phyloP scores from a whole-genome alignment of 1,139 yeast genomes.

The Pichia sp. region DNA sequence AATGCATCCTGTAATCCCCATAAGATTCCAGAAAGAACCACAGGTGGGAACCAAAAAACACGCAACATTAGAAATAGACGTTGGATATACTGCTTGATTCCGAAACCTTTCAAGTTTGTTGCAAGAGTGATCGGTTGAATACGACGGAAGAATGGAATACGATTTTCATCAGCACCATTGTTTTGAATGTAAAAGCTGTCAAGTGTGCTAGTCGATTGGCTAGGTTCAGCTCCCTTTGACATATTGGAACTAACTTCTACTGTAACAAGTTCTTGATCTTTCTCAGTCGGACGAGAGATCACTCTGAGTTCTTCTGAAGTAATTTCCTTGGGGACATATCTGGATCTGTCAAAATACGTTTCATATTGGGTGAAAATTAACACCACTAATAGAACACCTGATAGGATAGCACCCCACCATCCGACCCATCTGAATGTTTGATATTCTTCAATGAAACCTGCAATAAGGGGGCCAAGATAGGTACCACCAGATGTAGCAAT shows the following conservation, averaged over 20 bases:
- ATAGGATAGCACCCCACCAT: constrained; percentile 67
- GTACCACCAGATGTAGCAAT: constrained; percentile 78
- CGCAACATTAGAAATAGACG: constrained; percentile 52
- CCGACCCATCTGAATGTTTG: constrained; percentile 79
- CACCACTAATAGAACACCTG: constrained; percentile 51
- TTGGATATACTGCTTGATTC: constrained; percentile 60
- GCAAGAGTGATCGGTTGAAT: constrained; percentile 64
- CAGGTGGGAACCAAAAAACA: constrained; percentile 74
- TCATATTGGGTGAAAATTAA: constrained; percentile 62
- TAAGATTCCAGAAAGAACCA: constrained; percentile 68
- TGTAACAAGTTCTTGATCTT: constrained; percentile 1
- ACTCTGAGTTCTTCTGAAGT: constrained; percentile 3
- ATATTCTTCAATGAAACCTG: constrained; percentile 58
- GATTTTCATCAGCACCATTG: constrained; percentile 36
- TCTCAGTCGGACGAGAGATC: constrained; percentile 7
- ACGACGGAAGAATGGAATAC: constrained; percentile 43
- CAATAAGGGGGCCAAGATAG: constrained; percentile 73
- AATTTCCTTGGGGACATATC: constrained; percentile 24
- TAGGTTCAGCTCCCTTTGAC: constrained; percentile 1
- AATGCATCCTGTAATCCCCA: constrained; percentile 88
- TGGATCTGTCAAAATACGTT: constrained; percentile 63
- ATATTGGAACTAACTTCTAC: too few relatives aligned
- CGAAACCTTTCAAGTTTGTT: constrained; percentile 54
- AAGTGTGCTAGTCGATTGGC: too few relatives aligned
- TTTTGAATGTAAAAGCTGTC: constrained; percentile 16